phyloP scores from a whole-genome alignment of 208 protist species.

The Trypanosoma mega region DNA sequence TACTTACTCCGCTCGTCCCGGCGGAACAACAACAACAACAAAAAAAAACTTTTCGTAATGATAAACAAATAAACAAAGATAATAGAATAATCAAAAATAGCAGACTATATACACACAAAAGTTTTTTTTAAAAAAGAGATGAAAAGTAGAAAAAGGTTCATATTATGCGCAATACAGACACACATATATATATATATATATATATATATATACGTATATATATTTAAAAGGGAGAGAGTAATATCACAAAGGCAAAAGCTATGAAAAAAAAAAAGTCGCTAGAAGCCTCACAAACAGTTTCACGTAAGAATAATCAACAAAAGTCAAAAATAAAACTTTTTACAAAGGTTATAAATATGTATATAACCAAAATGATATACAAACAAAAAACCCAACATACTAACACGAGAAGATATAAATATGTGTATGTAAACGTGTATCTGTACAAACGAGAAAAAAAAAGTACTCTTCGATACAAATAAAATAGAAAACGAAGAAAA shows the following conservation, averaged over 20 bases:
- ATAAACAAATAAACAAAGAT: conserved; percentile 11
- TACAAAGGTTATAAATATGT: conserved; percentile 15
- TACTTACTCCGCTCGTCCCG: no score
- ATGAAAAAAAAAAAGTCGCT: conserved; percentile 9
- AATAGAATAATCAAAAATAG: no score
- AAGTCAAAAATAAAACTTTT: neutral
- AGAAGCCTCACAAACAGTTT: neutral
- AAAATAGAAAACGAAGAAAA: no score
- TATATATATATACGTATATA: conserved; percentile 1
- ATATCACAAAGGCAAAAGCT: conserved; percentile 13
- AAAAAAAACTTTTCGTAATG: conserved; percentile 7
- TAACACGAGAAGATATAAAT: no score
- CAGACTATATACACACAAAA: conserved; percentile 9
- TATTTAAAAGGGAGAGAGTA: neutral
- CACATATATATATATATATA: conserved; percentile 11
- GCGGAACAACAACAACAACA: conserved; percentile 11
- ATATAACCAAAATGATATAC: neutral
- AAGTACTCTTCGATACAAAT: no score
- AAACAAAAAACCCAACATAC: conserved; percentile 1
- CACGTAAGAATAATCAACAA: neutral
- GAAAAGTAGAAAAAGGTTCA: neutral
- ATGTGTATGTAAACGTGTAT: no score
- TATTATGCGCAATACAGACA: conserved; percentile 3
- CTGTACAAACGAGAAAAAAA: no score
- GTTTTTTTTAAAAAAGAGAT: neutral